phyloP scores from a whole-genome alignment of 257 asterid genomes.

The Jaltomata sinuosa region DNA sequence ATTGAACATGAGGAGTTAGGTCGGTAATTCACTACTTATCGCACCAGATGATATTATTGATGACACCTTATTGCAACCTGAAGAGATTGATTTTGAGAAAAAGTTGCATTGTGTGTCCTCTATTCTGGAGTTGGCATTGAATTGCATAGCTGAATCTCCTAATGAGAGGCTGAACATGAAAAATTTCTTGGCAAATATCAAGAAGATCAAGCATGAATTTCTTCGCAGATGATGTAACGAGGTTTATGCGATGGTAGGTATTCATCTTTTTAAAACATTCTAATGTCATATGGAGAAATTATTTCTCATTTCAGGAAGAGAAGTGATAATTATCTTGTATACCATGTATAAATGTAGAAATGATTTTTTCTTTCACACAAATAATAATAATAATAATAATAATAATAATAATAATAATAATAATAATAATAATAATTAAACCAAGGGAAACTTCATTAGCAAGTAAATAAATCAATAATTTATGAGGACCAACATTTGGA shows the following conservation, averaged over 20 bases:
- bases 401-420: background rate
- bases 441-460: background rate
- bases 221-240: background rate
- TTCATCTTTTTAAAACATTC: background rate
- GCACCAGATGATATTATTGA: background rate
- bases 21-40: background rate
- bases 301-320: background rate
- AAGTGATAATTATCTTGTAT: background rate
- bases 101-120: background rate
- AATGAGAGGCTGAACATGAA: background rate
- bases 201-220: background rate
- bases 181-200: background rate
- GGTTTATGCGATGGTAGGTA: background rate
- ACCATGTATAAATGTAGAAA: background rate
- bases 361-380: too few species aligned
- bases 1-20: constrained; percentile 1
- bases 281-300: background rate
- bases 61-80: background rate
- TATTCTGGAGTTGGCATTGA: background rate
- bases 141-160: background rate
- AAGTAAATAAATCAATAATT: background rate
- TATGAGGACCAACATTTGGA: background rate
- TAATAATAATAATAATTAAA: background rate
- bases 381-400: too few species aligned
- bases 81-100: background rate